Evolutionary conservation across 1,284 basidiomycete species (phyloP).

Genomic region (Kwoniella shivajii): DNA sequence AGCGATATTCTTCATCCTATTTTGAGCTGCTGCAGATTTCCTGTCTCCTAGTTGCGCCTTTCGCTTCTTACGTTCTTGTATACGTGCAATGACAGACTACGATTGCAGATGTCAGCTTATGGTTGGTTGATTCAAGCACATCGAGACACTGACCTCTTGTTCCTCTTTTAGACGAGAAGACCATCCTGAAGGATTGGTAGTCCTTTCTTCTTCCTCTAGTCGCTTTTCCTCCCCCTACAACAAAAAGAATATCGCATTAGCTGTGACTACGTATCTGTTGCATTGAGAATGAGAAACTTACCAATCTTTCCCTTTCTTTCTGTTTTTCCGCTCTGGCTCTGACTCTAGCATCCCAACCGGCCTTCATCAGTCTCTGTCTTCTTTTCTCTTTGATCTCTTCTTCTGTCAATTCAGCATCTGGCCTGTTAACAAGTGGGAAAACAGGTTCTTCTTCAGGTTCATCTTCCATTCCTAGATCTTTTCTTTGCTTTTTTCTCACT

Average conservation of each 20-base stretch:
- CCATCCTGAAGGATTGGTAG: constrained; percentile 72
- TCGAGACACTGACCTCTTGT: constrained; percentile 70
- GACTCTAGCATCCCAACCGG: constrained; percentile 88
- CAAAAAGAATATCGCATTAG: too few species aligned
- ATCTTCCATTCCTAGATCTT: constrained; percentile 66
- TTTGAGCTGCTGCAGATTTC: constrained; percentile 93
- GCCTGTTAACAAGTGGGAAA: constrained; percentile 86
- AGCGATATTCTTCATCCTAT: constrained; percentile 96
- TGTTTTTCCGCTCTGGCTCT: constrained; percentile 87
- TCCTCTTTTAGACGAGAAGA: constrained; percentile 68
- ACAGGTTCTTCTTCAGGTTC: constrained; percentile 70
- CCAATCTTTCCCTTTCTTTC: constrained; percentile 68
- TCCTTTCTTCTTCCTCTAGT: constrained; percentile 77
- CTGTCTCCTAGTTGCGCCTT: constrained; percentile 84
- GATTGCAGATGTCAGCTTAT: constrained; percentile 1
- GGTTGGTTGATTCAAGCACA: neutral
- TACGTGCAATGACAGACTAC: constrained; percentile 75
- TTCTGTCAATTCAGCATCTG: constrained; percentile 91
- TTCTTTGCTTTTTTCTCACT: constrained; percentile 70
- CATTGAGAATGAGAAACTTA: constrained; percentile 21
- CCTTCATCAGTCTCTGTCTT: constrained; percentile 89
- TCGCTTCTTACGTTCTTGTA: constrained; percentile 80
- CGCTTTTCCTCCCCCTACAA: constrained; percentile 68
- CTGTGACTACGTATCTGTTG: too few species aligned
- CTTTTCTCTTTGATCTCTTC: constrained; percentile 93